These are phyloP conservation scores for Evernia prunastri DNA, from an alignment of 495 filamentous ascomycete species.

Conservation along the genomic window DNA sequence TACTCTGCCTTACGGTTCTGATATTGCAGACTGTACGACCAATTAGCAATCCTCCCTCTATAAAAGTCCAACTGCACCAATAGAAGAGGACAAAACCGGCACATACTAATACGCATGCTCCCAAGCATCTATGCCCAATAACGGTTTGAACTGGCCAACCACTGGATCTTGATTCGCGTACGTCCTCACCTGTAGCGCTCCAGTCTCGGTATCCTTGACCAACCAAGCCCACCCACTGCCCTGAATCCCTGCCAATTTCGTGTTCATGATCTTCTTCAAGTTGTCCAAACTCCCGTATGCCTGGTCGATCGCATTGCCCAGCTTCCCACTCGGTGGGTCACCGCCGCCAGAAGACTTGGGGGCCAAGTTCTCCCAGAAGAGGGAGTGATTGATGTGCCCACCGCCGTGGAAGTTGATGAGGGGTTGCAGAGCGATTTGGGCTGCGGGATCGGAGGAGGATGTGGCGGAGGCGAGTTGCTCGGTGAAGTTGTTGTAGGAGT, in stretches of 20 bases:
- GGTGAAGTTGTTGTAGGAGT: slow-evolving; percentile 53
- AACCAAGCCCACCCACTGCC: slow-evolving; percentile 95
- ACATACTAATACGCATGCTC: slow-evolving; percentile 77
- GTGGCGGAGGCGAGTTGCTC: slow-evolving; percentile 55
- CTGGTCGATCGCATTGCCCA: slow-evolving; percentile 65
- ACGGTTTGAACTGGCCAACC: slow-evolving; percentile 73
- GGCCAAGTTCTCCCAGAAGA: slow-evolving; percentile 91
- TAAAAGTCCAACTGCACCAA: neutral
- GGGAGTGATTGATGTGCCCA: slow-evolving; percentile 84
- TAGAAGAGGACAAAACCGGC: neutral
- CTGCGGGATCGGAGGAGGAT: slow-evolving; percentile 45
- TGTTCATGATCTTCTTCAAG: slow-evolving; percentile 72
- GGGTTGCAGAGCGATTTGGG: slow-evolving; percentile 75
- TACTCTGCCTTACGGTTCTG: slow-evolving; percentile 99
- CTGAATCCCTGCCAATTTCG: slow-evolving; percentile 79
- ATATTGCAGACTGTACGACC: slow-evolving; percentile 71
- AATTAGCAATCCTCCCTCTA: slow-evolving; percentile 10
- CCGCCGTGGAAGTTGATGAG: slow-evolving; percentile 95
- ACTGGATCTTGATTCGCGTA: slow-evolving; percentile 94
- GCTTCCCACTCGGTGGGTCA: slow-evolving; percentile 57
- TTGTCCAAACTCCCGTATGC: slow-evolving; percentile 63
- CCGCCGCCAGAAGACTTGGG: slow-evolving; percentile 68
- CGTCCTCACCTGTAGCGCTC: slow-evolving; percentile 65
- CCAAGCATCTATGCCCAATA: slow-evolving; percentile 96
- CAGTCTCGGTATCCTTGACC: slow-evolving; percentile 76